Evolutionary conservation across 257 asterid genomes (phyloP).

Genomic region (Nicotiana tomentosiformis): DNA sequence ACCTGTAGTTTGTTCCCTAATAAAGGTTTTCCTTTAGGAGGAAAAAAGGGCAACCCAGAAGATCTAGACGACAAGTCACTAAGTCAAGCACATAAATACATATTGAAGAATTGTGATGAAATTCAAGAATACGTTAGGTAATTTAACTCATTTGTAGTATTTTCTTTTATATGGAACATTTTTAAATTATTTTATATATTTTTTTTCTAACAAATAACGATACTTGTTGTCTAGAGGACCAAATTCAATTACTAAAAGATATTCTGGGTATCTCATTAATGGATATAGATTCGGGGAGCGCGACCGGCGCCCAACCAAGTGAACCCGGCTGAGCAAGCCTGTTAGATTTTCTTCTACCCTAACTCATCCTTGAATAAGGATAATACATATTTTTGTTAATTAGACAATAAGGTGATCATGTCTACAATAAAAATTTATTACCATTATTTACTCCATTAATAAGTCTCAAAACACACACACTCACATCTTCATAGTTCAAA

Average conservation of each 20-base stretch:
- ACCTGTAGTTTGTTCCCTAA: not conserved
- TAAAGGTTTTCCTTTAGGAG: not conserved
- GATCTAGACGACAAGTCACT: not conserved
- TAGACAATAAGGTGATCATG: too few relatives aligned
- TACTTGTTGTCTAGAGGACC: not conserved
- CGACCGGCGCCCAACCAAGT: too few relatives aligned
- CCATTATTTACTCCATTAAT: too few relatives aligned
- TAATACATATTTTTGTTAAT: too few relatives aligned
- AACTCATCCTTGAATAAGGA: too few relatives aligned
- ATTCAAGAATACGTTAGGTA: not conserved
- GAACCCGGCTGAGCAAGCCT: too few relatives aligned
- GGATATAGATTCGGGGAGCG: not conserved
- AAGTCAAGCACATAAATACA: not conserved
- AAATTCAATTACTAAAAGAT: not conserved
- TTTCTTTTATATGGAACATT: too few relatives aligned
- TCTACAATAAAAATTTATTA: too few relatives aligned
- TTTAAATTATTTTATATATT: not conserved
- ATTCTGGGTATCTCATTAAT: not conserved
- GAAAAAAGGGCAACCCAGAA: not conserved
- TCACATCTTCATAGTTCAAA: too few relatives aligned
- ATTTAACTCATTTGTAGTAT: too few relatives aligned
- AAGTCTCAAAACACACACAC: too few relatives aligned
- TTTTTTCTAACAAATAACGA: not conserved
- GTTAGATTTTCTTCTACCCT: too few relatives aligned
- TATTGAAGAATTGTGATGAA: not conserved